Evolutionary conservation across 352 stramenopile species (phyloP).

Genomic region (Aphanomyces euteiches): DNA sequence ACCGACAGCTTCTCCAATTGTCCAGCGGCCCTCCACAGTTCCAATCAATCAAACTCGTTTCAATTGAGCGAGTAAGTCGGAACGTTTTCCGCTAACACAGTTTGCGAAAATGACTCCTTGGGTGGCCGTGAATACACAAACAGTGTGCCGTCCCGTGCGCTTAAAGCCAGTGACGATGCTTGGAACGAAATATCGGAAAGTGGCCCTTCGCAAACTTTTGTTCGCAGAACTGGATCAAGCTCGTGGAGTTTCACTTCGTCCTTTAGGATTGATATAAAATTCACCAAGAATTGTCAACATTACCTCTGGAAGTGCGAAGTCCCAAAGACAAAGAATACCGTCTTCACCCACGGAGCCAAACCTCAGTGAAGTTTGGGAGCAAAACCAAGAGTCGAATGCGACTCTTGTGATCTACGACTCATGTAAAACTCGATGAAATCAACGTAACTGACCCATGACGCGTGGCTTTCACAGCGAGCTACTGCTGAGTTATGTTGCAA

Average conservation of each 20-base stretch:
- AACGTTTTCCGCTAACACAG: conserved; percentile 18
- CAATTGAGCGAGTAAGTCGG: conserved; percentile 20
- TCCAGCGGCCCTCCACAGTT: not conserved
- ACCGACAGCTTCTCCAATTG: not conserved
- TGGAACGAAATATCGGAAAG: conserved; percentile 14
- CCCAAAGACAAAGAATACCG: conserved; percentile 25
- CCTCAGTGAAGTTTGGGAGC: not conserved
- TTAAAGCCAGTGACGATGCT: conserved; percentile 9
- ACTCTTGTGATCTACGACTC: conserved; percentile 19
- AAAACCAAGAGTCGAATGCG: conserved; percentile 28
- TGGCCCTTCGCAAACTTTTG: not conserved
- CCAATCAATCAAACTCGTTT: not conserved
- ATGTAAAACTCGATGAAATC: not conserved
- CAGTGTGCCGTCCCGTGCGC: conserved; percentile 9
- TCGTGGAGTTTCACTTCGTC: conserved; percentile 15
- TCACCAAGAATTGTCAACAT: not conserved
- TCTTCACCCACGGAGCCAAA: conserved; percentile 30
- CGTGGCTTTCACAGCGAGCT: conserved; percentile 26
- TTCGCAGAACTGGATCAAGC: not conserved
- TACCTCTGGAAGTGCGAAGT: conserved; percentile 11
- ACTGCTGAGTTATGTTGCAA: conserved; percentile 20
- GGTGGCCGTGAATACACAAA: conserved; percentile 12
- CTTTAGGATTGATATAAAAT: not conserved
- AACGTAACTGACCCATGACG: conserved; percentile 14
- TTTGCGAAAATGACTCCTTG: not conserved